phyloP scores from a whole-genome alignment of 306 rosid species.

The Gastrolobium bilobum region DNA sequence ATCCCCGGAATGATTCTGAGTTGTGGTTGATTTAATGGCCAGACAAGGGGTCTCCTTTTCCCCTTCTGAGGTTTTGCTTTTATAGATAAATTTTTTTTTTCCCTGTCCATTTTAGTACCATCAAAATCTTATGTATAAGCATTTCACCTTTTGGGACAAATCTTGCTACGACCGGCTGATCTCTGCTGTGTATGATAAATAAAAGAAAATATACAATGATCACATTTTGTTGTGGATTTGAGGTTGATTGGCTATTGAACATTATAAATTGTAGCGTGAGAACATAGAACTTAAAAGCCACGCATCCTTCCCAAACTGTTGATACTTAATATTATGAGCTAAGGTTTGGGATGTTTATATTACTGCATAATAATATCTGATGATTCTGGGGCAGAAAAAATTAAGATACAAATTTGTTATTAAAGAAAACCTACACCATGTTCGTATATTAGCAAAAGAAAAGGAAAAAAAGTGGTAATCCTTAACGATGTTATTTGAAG shows the following conservation, averaged over 20 bases:
- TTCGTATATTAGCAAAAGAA: neutral
- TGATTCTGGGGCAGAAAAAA: conserved; percentile 28
- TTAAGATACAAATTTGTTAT: conserved; percentile 38
- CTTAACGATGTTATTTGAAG: conserved; percentile 45
- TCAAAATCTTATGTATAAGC: conserved; percentile 24
- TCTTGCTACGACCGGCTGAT: neutral
- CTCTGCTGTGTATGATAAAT: conserved; percentile 24
- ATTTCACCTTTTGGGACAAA: conserved; percentile 25
- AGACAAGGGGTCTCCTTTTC: too few species aligned
- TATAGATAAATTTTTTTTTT: conserved; percentile 34
- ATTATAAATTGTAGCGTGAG: neutral
- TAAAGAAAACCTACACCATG: conserved; percentile 37
- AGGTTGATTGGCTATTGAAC: conserved; percentile 5
- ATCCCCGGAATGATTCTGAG: too few species aligned
- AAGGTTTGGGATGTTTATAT: neutral
- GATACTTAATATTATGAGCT: neutral
- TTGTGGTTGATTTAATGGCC: too few species aligned
- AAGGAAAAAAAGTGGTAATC: neutral
- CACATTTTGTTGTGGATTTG: neutral
- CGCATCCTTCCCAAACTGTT: neutral
- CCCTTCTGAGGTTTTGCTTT: conserved; percentile 6
- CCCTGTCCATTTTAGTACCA: conserved; percentile 41
- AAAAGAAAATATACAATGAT: neutral
- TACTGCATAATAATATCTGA: conserved; percentile 21
- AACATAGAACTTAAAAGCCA: neutral